A percentile compares a stretch with the other conserved stretches of the same genome.
phyloP scores from a whole-genome alignment of 1,284 basidiomycete species.

The Naganishia cerealis region DNA sequence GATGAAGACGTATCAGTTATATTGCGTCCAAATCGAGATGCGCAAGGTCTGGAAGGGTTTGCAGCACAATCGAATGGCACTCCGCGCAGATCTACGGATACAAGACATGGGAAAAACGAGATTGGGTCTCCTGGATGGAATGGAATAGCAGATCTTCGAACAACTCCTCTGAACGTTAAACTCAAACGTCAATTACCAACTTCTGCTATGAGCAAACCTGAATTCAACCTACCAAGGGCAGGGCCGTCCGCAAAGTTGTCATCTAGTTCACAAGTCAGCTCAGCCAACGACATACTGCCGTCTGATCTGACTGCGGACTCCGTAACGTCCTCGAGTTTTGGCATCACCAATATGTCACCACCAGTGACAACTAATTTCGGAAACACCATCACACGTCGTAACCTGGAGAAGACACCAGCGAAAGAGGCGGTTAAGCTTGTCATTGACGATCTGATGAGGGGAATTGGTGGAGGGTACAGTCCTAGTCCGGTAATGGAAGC shows the following conservation, averaged over 20 bases:
- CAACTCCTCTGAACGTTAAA: slow-evolving; percentile 60
- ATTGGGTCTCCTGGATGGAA: slow-evolving; percentile 66
- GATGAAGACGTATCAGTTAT: slow-evolving; percentile 34
- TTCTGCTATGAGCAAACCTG: slow-evolving; percentile 8
- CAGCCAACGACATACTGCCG: background rate
- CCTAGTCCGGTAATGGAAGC: slow-evolving; percentile 24
- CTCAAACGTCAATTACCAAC: slow-evolving; percentile 38
- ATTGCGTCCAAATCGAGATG: slow-evolving; percentile 20
- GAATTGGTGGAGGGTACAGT: slow-evolving; percentile 31
- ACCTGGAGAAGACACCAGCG: slow-evolving; percentile 57
- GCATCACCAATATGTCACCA: slow-evolving; percentile 70
- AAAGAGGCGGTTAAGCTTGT: slow-evolving; percentile 62
- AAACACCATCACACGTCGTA: slow-evolving; percentile 59
- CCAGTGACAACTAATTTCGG: slow-evolving; percentile 80
- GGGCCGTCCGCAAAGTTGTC: slow-evolving; percentile 3
- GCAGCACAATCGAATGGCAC: slow-evolving; percentile 34
- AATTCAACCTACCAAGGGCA: background rate
- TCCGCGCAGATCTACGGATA: background rate
- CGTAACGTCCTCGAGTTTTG: slow-evolving; percentile 10
- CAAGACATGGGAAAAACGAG: slow-evolving; percentile 39
- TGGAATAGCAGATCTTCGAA: slow-evolving; percentile 71
- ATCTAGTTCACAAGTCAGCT: background rate
- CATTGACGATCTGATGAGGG: slow-evolving; percentile 44
- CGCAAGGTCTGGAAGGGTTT: background rate
- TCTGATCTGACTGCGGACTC: slow-evolving; percentile 22